Evolutionary conservation across 495 filamentous ascomycete species (phyloP).

Genomic region (Aspergillus kassunensis): DNA sequence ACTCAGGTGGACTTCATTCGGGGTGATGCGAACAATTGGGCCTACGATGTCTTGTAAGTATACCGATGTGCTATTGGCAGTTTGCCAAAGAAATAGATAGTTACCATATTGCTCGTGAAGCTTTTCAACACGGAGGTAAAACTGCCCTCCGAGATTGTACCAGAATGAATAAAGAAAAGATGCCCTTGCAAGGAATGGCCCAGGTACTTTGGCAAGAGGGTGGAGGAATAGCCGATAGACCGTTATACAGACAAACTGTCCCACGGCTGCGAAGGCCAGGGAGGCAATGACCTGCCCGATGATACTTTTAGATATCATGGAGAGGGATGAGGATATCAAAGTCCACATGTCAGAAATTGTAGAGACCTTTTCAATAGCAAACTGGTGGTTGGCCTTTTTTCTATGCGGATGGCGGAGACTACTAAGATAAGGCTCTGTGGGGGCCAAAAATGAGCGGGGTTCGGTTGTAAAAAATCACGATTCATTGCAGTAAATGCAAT

Average conservation of each 20-base stretch:
- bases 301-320: neutral
- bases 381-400: no score
- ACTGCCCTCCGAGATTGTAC: slow-evolving; percentile 14
- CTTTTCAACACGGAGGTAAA: slow-evolving; percentile 17
- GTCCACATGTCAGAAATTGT: no score
- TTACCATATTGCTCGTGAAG: slow-evolving; percentile 20
- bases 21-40: slow-evolving; percentile 34
- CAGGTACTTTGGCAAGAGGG: slow-evolving; percentile 22
- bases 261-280: neutral
- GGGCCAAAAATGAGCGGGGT: no score
- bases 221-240: slow-evolving; percentile 29
- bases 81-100: no score
- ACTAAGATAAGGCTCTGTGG: no score
- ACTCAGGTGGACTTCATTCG: slow-evolving; percentile 36
- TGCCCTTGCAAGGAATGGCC: slow-evolving; percentile 18
- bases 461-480: no score
- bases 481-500: no score
- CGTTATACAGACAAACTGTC: slow-evolving; percentile 1
- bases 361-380: no score
- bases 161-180: slow-evolving; percentile 17
- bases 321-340: no score
- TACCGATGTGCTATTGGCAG: neutral
- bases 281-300: slow-evolving; percentile 4
- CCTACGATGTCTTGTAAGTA: slow-evolving; percentile 4
- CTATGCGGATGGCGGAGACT: no score